These are phyloP conservation scores for Allantophomopsis cytisporea DNA, from an alignment of 2,329 filamentous ascomycete species.

Conservation along the genomic window DNA sequence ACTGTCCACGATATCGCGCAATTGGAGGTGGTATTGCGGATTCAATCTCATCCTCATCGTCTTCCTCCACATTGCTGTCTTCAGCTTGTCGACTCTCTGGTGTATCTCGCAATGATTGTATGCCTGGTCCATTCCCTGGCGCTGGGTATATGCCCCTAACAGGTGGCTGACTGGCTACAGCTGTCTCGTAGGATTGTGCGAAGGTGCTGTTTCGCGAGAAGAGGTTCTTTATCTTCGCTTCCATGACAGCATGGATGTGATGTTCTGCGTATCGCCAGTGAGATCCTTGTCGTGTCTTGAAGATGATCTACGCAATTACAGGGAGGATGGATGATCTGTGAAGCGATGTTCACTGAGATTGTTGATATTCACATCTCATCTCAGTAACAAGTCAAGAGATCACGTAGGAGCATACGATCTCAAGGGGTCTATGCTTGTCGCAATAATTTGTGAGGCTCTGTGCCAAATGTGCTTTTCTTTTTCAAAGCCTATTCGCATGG, in stretches of 20 bases:
- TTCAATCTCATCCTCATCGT: background rate
- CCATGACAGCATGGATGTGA: constrained; percentile 1
- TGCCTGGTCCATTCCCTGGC: constrained; percentile 24
- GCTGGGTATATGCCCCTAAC: constrained; percentile 26
- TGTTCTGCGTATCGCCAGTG: background rate
- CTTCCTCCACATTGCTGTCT: background rate
- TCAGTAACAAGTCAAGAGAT: too few species aligned
- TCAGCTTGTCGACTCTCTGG: constrained; percentile 6
- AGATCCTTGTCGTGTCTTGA: background rate
- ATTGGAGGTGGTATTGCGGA: constrained; percentile 5
- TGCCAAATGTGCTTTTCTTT: background rate
- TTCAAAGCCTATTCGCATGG: background rate
- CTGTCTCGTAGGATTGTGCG: constrained; percentile 24
- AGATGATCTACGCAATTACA: background rate
- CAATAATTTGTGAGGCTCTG: too few species aligned
- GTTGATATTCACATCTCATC: too few species aligned
- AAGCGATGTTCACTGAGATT: background rate
- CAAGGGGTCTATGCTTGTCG: too few species aligned
- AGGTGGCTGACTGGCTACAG: constrained; percentile 21
- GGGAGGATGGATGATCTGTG: background rate
- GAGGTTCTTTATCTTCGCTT: constrained; percentile 1
- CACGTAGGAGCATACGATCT: too few species aligned
- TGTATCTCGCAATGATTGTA: constrained; percentile 17
- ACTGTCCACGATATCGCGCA: constrained; percentile 6
- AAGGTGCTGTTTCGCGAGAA: constrained; percentile 7